Evolutionary conservation across 2,329 filamentous ascomycete species (phyloP).

Genomic region (Scopulariopsis brevicaulis): DNA sequence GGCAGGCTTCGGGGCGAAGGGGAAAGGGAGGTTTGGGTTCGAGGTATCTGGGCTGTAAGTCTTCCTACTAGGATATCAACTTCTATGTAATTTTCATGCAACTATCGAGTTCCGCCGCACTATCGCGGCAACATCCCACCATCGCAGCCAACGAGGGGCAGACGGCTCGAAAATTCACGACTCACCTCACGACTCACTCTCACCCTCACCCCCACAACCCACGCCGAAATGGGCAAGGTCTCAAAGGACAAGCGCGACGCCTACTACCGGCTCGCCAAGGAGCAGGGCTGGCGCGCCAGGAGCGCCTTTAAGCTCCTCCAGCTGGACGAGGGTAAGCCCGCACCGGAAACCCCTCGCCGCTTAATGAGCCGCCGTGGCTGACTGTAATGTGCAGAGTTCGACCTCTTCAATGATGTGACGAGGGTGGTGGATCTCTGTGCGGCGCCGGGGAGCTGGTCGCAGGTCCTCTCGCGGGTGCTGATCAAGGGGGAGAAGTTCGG

Average conservation of each 20-base stretch:
- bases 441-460: conserved; percentile 93
- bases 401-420: conserved; percentile 81
- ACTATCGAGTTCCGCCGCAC: neutral
- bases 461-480: conserved; percentile 84
- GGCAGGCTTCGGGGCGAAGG: no score
- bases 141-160: neutral
- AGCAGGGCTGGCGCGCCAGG: conserved; percentile 94
- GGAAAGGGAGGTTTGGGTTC: no score
- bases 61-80: no score
- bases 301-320: conserved; percentile 97
- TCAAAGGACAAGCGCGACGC: conserved; percentile 98
- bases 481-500: conserved; percentile 92
- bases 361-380: neutral
- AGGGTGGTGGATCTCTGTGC: conserved; percentile 94
- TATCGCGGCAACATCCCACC: neutral
- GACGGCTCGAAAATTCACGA: neutral
- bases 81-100: no score
- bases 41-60: no score
- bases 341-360: neutral
- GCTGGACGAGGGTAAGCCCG: conserved; percentile 59
- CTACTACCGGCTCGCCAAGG: conserved; percentile 95
- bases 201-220: neutral
- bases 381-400: conserved; percentile 55
- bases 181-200: neutral
- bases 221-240: conserved; percentile 69